phyloP scores from a whole-genome alignment of 2,329 filamentous ascomycete genomes.

The Passalora sequoiae region DNA sequence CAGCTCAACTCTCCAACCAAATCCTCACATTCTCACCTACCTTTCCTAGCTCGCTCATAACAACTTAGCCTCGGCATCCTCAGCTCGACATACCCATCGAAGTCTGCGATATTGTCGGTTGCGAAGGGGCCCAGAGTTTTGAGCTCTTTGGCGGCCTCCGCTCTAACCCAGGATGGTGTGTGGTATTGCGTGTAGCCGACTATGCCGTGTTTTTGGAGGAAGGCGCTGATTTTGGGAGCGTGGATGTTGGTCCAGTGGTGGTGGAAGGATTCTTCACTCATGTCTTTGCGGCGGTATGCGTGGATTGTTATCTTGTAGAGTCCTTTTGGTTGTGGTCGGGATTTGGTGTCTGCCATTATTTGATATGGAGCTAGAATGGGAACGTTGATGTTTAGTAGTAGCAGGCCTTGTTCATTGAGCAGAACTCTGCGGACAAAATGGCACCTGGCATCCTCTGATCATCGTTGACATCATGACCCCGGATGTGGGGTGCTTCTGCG shows the following conservation, averaged over 20 bases:
- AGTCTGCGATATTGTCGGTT: constrained; percentile 9
- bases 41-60: constrained; percentile 11
- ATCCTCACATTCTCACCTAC: constrained; percentile 8
- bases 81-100: constrained; percentile 14
- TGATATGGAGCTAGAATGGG: neutral
- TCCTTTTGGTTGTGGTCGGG: neutral
- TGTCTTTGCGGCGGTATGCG: constrained; percentile 12
- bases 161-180: constrained; percentile 11
- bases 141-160: constrained; percentile 7
- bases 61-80: constrained; percentile 14
- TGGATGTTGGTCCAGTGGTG: constrained; percentile 17
- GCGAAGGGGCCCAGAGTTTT: constrained; percentile 9
- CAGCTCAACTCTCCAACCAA: too few species aligned
- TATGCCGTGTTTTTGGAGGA: constrained; percentile 15
- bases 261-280: constrained; percentile 17
- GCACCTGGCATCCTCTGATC: too few species aligned
- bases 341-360: neutral
- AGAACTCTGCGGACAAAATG: too few species aligned
- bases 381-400: too few species aligned
- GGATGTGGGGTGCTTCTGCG: too few species aligned
- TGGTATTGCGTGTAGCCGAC: constrained; percentile 15
- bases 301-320: constrained; percentile 14
- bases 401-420: too few species aligned
- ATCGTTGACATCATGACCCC: too few species aligned
- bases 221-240: constrained; percentile 14